Evolutionary conservation across 495 filamentous ascomycete species (phyloP).

Genomic region (Hypoxylon subgilvum): DNA sequence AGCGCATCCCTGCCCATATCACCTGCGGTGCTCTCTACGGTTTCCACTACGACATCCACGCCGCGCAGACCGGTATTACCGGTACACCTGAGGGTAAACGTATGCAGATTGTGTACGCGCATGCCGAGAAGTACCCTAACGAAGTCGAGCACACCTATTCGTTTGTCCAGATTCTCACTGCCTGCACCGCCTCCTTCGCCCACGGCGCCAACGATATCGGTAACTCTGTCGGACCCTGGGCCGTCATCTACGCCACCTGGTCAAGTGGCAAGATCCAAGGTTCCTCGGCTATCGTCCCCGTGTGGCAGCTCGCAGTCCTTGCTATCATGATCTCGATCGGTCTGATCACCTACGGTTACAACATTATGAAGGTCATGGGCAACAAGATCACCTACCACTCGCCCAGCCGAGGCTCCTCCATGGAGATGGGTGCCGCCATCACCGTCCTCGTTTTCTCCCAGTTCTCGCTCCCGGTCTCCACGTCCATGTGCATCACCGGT

Average conservation of each 20-base stretch:
- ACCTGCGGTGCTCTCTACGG: slow-evolving; percentile 66
- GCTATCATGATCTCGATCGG: slow-evolving; percentile 61
- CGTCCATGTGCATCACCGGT: slow-evolving; percentile 65
- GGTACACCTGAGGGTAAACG: slow-evolving; percentile 71
- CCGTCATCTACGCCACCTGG: slow-evolving; percentile 67
- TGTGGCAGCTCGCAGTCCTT: slow-evolving; percentile 66
- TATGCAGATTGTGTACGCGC: slow-evolving; percentile 64
- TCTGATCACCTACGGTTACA: slow-evolving; percentile 69
- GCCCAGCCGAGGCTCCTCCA: slow-evolving; percentile 64
- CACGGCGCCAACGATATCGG: slow-evolving; percentile 73
- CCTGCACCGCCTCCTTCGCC: slow-evolving; percentile 68
- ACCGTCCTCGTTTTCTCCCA: slow-evolving; percentile 70
- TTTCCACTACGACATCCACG: slow-evolving; percentile 75
- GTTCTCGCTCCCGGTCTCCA: slow-evolving; percentile 65
- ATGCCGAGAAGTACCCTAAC: slow-evolving; percentile 67
- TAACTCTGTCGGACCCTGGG: slow-evolving; percentile 70
- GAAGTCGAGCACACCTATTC: slow-evolving; percentile 70
- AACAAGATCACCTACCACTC: slow-evolving; percentile 73
- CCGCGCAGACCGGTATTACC: slow-evolving; percentile 65
- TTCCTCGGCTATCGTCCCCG: slow-evolving; percentile 59
- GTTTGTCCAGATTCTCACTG: slow-evolving; percentile 67
- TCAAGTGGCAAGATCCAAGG: slow-evolving; percentile 56
- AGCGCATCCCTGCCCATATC: slow-evolving; percentile 66
- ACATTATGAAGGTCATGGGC: slow-evolving; percentile 74
- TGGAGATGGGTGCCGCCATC: slow-evolving; percentile 71